Evolutionary conservation across 2,329 filamentous ascomycete genomes (phyloP).

Genomic region (Simplicillium aogashimaense): DNA sequence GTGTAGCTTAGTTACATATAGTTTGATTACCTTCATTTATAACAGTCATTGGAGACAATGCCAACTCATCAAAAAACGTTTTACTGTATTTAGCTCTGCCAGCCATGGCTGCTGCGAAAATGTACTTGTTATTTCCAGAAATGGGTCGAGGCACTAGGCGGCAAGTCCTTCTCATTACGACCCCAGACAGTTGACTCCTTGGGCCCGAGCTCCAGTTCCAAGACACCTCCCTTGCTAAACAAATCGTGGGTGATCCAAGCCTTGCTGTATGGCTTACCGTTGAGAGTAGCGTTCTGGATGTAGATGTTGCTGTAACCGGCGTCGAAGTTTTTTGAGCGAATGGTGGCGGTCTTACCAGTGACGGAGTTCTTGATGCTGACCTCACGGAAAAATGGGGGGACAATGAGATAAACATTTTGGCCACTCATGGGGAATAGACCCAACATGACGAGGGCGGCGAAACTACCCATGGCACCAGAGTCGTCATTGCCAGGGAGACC

Average conservation of each 20-base stretch:
- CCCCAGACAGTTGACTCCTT: conserved; percentile 5
- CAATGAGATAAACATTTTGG: conserved; percentile 42
- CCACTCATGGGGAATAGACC: conserved; percentile 45
- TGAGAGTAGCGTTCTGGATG: conserved; percentile 46
- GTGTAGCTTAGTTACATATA: too few species aligned
- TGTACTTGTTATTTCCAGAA: conserved; percentile 10
- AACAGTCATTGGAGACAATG: too few species aligned
- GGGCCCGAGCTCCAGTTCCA: conserved; percentile 29
- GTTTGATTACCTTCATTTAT: too few species aligned
- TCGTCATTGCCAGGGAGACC: conserved; percentile 50
- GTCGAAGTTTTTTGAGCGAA: conserved; percentile 25
- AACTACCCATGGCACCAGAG: conserved; percentile 42
- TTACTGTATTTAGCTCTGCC: too few species aligned
- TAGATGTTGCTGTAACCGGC: conserved; percentile 39
- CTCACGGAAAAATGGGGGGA: conserved; percentile 39
- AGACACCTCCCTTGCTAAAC: conserved; percentile 43
- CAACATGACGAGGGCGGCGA: conserved; percentile 38
- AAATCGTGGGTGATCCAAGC: conserved; percentile 54
- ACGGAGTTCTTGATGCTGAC: conserved; percentile 22
- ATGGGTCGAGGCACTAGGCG: conserved; percentile 13
- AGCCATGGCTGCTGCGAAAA: too few species aligned
- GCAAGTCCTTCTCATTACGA: conserved; percentile 7
- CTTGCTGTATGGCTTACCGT: conserved; percentile 42
- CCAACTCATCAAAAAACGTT: too few species aligned
- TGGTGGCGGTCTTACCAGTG: conserved; percentile 17